Evolutionary conservation across 306 rosid genomes (phyloP).

Genomic region (Vachellia pachyceras): DNA sequence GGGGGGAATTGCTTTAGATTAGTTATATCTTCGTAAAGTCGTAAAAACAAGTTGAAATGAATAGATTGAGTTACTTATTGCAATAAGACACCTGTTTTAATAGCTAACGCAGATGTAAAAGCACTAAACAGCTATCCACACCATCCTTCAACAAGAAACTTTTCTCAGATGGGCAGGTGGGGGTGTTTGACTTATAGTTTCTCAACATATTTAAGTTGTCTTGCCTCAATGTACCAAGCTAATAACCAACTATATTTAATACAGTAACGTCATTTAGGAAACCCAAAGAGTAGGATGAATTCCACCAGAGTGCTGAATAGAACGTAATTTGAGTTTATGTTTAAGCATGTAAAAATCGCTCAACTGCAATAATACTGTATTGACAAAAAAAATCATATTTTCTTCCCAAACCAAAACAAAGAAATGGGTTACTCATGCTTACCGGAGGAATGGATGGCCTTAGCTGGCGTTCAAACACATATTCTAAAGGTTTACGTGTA

Average conservation of each 20-base stretch:
- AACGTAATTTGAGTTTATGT: conserved; percentile 8
- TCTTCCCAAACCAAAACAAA: background rate
- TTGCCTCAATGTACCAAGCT: background rate
- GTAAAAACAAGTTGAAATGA: background rate
- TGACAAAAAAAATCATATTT: background rate
- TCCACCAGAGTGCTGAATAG: background rate
- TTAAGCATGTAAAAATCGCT: conserved; percentile 1
- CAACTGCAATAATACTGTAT: background rate
- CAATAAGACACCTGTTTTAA: background rate
- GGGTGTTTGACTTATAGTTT: background rate
- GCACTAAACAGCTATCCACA: background rate
- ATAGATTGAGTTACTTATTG: background rate
- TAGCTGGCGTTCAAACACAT: conserved; percentile 89
- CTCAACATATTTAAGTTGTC: background rate
- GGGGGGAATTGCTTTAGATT: background rate
- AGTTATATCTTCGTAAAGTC: background rate
- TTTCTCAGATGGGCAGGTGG: background rate
- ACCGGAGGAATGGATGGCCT: conserved; percentile 60
- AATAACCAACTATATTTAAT: background rate
- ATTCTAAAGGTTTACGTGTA: conserved; percentile 65
- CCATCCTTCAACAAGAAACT: background rate
- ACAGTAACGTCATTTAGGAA: background rate
- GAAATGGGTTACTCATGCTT: conserved; percentile 29
- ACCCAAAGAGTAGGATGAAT: background rate
- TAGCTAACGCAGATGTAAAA: background rate